These are phyloP conservation scores for Fusarium buxicola DNA, from an alignment of 2,329 filamentous ascomycete species.

Conservation along the genomic window DNA sequence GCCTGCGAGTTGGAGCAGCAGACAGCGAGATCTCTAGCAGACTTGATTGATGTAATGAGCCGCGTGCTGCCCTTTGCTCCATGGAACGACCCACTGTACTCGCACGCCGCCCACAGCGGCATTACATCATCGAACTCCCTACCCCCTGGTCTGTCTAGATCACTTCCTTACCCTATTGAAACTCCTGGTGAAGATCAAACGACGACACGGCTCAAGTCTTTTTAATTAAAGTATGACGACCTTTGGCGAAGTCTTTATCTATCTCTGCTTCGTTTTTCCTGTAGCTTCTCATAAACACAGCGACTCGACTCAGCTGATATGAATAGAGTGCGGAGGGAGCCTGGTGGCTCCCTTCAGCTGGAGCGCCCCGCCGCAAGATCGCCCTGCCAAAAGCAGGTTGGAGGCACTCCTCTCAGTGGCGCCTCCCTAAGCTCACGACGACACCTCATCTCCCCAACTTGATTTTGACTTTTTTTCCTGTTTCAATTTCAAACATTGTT, in stretches of 20 bases:
- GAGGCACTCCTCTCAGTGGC: conserved; percentile 34
- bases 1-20: neutral
- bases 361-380: conserved; percentile 30
- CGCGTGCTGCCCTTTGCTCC: conserved; percentile 25
- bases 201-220: neutral
- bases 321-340: conserved; percentile 18
- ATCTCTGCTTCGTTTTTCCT: neutral
- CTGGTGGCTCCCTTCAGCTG: conserved; percentile 30
- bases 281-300: neutral
- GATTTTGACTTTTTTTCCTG: conserved; percentile 12
- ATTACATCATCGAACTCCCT: conserved; percentile 44
- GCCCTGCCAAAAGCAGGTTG: conserved; percentile 33
- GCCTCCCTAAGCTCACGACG: conserved; percentile 35
- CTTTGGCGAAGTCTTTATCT: too few relatives aligned
- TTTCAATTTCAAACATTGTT: conserved; percentile 12
- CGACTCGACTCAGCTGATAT: neutral
- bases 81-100: conserved; percentile 22
- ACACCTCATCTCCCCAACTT: conserved; percentile 23
- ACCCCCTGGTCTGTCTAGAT: conserved; percentile 6
- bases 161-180: conserved; percentile 7
- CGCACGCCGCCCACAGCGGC: conserved; percentile 21
- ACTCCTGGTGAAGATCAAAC: conserved; percentile 25
- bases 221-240: conserved; percentile 5
- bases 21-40: conserved; percentile 1
- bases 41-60: conserved; percentile 26